A percentile compares a stretch with the other conserved stretches of the same genome.
Evolutionary conservation across 257 asterid species (phyloP).

Genomic region (Apocynum venetum): DNA sequence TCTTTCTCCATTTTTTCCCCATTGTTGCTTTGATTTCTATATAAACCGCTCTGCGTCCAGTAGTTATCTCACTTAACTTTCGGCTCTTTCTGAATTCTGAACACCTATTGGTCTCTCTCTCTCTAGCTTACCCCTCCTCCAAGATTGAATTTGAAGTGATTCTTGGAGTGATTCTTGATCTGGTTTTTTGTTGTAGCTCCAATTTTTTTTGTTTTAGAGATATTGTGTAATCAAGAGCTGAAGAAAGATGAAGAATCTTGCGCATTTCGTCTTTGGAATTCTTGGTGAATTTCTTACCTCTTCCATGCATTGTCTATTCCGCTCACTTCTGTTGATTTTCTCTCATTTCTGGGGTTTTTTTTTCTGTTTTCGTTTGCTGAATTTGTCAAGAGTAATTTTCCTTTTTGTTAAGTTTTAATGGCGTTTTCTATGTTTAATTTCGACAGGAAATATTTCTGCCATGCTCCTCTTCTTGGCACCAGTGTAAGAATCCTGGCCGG

Average conservation of each 20-base stretch:
- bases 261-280: conserved; percentile 61
- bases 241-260: conserved; percentile 14
- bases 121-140: not conserved
- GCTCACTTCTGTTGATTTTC: not conserved
- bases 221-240: not conserved
- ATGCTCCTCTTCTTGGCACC: conserved; percentile 86
- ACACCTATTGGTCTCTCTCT: not conserved
- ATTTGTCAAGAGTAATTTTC: not conserved
- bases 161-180: not conserved
- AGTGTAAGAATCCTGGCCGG: conserved; percentile 40
- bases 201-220: no score
- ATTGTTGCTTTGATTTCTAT: not conserved
- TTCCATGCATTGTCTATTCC: not conserved
- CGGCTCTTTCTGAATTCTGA: not conserved
- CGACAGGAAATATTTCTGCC: conserved; percentile 70
- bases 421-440: conserved; percentile 2
- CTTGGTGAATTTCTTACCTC: conserved; percentile 37
- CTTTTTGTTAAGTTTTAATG: not conserved
- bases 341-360: not conserved
- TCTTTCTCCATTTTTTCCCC: not conserved
- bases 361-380: not conserved
- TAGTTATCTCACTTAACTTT: not conserved
- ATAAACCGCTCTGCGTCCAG: not conserved
- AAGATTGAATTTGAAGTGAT: not conserved
- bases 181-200: not conserved